Base-by-base conservation (phyloP, 306 rosid species). In the Dalbergia cultrata region DNA sequence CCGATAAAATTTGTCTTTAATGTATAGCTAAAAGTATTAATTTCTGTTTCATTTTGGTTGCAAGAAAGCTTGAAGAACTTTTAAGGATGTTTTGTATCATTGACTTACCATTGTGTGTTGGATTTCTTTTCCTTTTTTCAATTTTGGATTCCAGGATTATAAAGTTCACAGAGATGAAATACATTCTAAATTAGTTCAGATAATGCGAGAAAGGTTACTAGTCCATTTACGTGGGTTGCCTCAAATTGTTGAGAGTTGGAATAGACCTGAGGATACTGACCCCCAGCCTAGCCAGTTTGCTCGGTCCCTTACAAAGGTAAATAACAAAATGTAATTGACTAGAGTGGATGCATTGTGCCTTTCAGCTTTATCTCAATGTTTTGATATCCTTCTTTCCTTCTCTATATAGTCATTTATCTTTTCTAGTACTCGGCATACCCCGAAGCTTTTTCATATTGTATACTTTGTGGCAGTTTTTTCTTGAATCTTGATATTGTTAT, bases 111-210 rank as follows among this genome's bases (percentile, higher is more conserved):
- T 69, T 59, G 5, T 76, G 53, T 76, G n/a, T 77, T 72, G 57
- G 13, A 4, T 54, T 8, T 44, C 3, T 44, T 3, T 47, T 11
- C 12, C 3, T 47, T 16, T n/a, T 6, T 50, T 4, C 14, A 0
- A n/a, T n/a, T n/a, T 47, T 75, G 43, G 31, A 17, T 79, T 86
- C 54, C 92, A 94, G 97, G 99, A 96, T 87, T 96, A 89, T 83
- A 96, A 92, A 86, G 92, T 96, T 65, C 99, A 96, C 77, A 83
- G 97, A 82, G 98, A 96, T 86, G 99, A 96, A 89, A 96, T 96
- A 87, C 99, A 96, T 83, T 82, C 95, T 44, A 93, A 96, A 81
- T 89, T 96, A 79, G 98, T 96, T 89, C 99, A 96, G 88, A 96
- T 96, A 86, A 96, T 96, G 99, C 91, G 98, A 72, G 99, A 96